A percentile compares a stretch with the other conserved stretches of the same genome.
Conservation (phyloP, 768 basidiomycete genomes). For the Hypholoma fasciculare region DNA sequence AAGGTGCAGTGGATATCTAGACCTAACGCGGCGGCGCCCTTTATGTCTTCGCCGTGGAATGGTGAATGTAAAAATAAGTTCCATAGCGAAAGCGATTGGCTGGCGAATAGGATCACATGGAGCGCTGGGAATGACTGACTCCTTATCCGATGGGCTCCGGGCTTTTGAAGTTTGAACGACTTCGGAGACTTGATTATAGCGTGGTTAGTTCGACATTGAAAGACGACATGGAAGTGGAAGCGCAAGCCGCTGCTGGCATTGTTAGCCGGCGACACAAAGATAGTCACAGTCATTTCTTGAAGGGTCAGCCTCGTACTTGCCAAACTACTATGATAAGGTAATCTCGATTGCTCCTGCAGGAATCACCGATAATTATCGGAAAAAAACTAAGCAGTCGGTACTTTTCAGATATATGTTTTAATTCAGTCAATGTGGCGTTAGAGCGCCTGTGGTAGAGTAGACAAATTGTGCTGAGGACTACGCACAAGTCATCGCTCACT, state of each 20-base stretch:
- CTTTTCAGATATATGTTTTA: neutral
- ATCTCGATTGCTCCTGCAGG: no score
- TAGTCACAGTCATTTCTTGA: neutral
- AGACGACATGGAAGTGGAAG: constrained; percentile 1
- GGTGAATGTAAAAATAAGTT: neutral
- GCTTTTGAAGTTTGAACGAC: neutral
- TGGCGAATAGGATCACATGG: constrained; percentile 2
- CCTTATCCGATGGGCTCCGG: neutral
- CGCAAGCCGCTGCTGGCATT: neutral
- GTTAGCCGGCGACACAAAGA: neutral
- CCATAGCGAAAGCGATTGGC: neutral
- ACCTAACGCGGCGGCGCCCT: neutral
- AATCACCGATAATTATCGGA: no score
- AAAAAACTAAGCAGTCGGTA: no score
- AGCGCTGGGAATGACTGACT: neutral
- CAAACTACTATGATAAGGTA: no score
- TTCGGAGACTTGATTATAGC: neutral
- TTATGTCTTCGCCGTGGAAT: neutral
- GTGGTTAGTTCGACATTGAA: neutral
- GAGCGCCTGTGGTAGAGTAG: neutral
- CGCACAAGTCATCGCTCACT: neutral
- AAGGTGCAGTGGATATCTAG: neutral
- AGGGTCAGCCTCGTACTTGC: no score
- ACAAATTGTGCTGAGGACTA: neutral
- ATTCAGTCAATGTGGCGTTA: neutral